Evolutionary conservation across 148 eudicot species (phyloP).

Genomic region (Amaranthus hypochondriacus): DNA sequence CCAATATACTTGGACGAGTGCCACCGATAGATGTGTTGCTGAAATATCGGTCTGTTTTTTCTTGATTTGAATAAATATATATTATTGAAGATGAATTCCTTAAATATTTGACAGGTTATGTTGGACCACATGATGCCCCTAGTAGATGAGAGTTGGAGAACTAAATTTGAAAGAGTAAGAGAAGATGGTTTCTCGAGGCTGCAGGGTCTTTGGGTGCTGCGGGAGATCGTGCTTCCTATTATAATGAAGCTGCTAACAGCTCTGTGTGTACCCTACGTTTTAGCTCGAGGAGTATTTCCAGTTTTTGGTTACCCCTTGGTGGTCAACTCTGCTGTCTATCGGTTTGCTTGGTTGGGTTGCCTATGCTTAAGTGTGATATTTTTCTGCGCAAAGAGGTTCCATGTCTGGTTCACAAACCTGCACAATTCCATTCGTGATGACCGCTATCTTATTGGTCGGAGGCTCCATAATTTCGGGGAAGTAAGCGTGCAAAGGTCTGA

Average conservation of each 20-base stretch:
- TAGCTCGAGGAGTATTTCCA: conserved; percentile 87
- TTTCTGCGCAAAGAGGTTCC: conserved; percentile 88
- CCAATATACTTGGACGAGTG: too few species aligned
- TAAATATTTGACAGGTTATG: conserved; percentile 58
- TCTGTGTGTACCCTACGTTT: conserved; percentile 84
- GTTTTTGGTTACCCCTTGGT: conserved; percentile 79
- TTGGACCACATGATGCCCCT: conserved; percentile 87
- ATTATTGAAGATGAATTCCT: too few species aligned
- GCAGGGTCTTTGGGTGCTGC: conserved; percentile 83
- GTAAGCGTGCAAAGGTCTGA: conserved; percentile 13
- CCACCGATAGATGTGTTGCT: too few species aligned
- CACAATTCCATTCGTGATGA: conserved; percentile 96
- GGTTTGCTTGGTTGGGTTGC: conserved; percentile 96
- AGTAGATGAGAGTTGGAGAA: conserved; percentile 84
- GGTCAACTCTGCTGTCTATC: conserved; percentile 87
- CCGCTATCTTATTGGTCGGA: conserved; percentile 84
- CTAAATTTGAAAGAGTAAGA: conserved; percentile 89
- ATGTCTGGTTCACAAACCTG: conserved; percentile 94
- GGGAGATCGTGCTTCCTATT: conserved; percentile 87
- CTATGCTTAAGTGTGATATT: conserved; percentile 61
- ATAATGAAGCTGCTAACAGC: conserved; percentile 87
- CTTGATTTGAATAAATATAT: too few species aligned
- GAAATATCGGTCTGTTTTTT: too few species aligned
- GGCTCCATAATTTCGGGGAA: conserved; percentile 90
- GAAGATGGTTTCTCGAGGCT: conserved; percentile 91